phyloP scores from a whole-genome alignment of 2,329 filamentous ascomycete species.

The Aspergillus puulaauensis region DNA sequence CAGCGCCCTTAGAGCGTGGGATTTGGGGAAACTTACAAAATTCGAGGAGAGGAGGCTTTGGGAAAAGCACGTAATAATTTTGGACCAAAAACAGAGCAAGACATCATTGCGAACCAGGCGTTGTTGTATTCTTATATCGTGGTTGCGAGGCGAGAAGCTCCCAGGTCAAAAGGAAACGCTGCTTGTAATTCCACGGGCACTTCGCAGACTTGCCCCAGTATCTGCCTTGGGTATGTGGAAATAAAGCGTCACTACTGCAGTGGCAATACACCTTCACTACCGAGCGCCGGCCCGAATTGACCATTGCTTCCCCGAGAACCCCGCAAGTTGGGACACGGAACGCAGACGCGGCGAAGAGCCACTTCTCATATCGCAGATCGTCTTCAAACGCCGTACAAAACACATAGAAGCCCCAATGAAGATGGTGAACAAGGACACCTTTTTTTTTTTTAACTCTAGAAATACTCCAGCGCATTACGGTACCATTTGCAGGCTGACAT shows the following conservation, averaged over 20 bases:
- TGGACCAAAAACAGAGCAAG: not conserved
- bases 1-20: not conserved
- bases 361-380: not conserved
- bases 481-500: not conserved
- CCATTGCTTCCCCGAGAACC: constrained; percentile 11
- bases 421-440: no score
- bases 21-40: not conserved
- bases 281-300: constrained; percentile 19
- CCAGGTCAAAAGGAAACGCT: not conserved
- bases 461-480: not conserved
- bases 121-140: not conserved
- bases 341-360: not conserved
- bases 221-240: not conserved
- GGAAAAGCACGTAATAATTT: not conserved
- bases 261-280: constrained; percentile 17
- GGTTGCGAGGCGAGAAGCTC: not conserved
- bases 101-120: not conserved
- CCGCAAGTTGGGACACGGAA: constrained; percentile 13
- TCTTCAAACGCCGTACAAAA: not conserved
- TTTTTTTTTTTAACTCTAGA: no score
- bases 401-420: not conserved
- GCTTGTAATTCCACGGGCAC: constrained; percentile 10
- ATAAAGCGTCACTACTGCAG: not conserved
- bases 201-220: not conserved
- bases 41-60: not conserved